Evolutionary conservation across 371 early-diverging fungal genomes (phyloP).

Genomic region (Smittium culicis): DNA sequence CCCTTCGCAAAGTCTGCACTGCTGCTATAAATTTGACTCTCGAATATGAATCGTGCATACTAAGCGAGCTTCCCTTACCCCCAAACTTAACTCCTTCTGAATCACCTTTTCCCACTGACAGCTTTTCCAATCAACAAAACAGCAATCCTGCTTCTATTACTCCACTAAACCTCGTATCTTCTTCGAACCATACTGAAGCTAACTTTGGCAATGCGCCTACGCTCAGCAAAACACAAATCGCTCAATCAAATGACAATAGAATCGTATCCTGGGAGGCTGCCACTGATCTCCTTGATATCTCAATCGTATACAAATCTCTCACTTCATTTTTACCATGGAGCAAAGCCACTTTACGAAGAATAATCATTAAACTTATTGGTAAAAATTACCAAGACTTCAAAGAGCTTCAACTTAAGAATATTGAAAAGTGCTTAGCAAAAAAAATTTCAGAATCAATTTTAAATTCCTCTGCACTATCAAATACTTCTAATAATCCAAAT

Average conservation of each 20-base stretch:
- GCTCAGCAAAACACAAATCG: background rate
- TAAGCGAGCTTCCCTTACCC: slow-evolving; percentile 13
- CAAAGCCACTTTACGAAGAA: slow-evolving; percentile 30
- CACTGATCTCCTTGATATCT: slow-evolving; percentile 28
- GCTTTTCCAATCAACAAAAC: background rate
- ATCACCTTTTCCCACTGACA: background rate
- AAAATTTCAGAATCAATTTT: slow-evolving; percentile 30
- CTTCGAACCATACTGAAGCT: background rate
- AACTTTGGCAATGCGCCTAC: too few relatives aligned
- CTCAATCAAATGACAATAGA: slow-evolving; percentile 20
- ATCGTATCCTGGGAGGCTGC: slow-evolving; percentile 29
- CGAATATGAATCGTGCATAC: slow-evolving; percentile 25
- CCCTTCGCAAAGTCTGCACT: slow-evolving; percentile 29
- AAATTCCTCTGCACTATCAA: slow-evolving; percentile 19
- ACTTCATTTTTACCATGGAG: slow-evolving; percentile 27
- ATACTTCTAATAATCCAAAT: slow-evolving; percentile 17
- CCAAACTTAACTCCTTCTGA: background rate
- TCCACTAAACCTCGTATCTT: background rate
- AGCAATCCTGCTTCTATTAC: background rate
- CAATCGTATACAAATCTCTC: slow-evolving; percentile 21
- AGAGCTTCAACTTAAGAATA: slow-evolving; percentile 29
- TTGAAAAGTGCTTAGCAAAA: slow-evolving; percentile 27
- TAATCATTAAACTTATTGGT: slow-evolving; percentile 28
- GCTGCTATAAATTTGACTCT: slow-evolving; percentile 28
- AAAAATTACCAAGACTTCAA: slow-evolving; percentile 27